A percentile compares a stretch with the other conserved stretches of the same genome.
phyloP scores from a whole-genome alignment of 441 rosid genomes.

The Populus tomentosa region DNA sequence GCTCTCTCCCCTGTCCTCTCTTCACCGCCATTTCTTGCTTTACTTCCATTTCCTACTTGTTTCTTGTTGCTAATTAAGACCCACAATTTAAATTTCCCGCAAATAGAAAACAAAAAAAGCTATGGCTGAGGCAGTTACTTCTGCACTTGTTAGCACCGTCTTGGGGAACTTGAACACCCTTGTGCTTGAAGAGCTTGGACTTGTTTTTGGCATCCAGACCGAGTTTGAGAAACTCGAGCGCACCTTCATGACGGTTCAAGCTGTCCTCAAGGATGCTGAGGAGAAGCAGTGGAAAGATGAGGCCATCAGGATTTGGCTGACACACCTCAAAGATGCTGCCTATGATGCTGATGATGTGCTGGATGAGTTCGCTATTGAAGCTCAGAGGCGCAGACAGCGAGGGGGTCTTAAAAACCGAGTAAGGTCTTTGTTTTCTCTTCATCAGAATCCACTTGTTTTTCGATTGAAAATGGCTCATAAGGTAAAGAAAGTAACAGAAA shows the following conservation, averaged over 20 bases:
- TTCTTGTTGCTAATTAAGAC: not conserved
- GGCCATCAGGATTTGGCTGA: slow-evolving; percentile 1
- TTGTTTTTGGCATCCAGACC: not conserved
- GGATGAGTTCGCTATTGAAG: slow-evolving; percentile 1
- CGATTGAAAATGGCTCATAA: not conserved
- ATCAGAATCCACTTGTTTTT: not conserved
- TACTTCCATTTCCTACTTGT: not conserved
- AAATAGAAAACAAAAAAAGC: not conserved
- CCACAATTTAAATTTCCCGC: not conserved
- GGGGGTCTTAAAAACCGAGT: not conserved
- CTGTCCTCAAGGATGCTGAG: slow-evolving; percentile 9
- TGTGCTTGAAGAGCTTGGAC: not conserved
- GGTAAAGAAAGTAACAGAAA: not conserved
- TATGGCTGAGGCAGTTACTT: slow-evolving; percentile 9
- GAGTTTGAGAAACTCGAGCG: slow-evolving; percentile 1
- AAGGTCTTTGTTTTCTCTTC: not conserved
- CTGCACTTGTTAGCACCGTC: not conserved
- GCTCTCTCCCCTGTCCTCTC: not conserved
- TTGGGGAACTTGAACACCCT: not conserved
- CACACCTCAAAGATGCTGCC: slow-evolving; percentile 1
- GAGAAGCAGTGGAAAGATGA: slow-evolving; percentile 8
- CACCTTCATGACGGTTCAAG: not conserved
- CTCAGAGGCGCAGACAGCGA: not conserved
- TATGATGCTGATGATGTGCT: slow-evolving; percentile 10
- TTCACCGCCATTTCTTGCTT: not conserved